phyloP scores from a whole-genome alignment of 148 eudicot species.

The Vaccinium darrowii region DNA sequence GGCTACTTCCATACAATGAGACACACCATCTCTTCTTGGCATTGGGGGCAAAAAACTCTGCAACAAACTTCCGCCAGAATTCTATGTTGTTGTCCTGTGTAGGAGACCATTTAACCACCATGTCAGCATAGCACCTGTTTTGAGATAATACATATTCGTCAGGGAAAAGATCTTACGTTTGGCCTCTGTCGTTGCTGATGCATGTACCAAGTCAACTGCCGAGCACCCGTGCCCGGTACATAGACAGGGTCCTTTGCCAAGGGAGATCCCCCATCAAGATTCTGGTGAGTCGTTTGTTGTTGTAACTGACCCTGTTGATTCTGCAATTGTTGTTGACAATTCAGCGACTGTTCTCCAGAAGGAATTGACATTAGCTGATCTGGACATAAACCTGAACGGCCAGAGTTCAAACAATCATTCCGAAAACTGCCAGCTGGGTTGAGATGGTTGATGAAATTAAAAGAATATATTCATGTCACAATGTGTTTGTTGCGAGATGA shows the following conservation, averaged over 20 bases:
- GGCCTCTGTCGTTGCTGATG: conserved; percentile 56
- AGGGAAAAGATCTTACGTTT: conserved; percentile 30
- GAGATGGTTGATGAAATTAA: conserved; percentile 67
- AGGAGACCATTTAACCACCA: neutral
- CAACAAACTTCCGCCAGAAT: conserved; percentile 65
- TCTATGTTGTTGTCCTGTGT: conserved; percentile 67
- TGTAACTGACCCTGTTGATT: conserved; percentile 44
- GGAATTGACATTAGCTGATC: conserved; percentile 43
- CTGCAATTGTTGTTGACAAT: conserved; percentile 47
- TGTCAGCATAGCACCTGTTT: neutral
- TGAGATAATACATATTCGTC: neutral
- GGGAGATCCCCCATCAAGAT: conserved; percentile 43
- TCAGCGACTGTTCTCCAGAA: conserved; percentile 45
- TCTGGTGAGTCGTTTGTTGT: conserved; percentile 42
- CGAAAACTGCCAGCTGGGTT: conserved; percentile 58
- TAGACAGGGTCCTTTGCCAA: conserved; percentile 18
- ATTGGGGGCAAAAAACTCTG: conserved; percentile 67
- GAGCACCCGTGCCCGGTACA: conserved; percentile 58
- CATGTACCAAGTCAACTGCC: conserved; percentile 56
- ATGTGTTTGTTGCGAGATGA: conserved; percentile 55
- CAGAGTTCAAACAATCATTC: conserved; percentile 48
- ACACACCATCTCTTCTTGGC: conserved; percentile 84
- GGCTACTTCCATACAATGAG: conserved; percentile 65
- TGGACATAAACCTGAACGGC: conserved; percentile 44
- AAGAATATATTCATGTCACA: conserved; percentile 46